Base-by-base conservation (phyloP, 1,284 basidiomycete species). In the Phellopilus nigrolimitatus region DNA sequence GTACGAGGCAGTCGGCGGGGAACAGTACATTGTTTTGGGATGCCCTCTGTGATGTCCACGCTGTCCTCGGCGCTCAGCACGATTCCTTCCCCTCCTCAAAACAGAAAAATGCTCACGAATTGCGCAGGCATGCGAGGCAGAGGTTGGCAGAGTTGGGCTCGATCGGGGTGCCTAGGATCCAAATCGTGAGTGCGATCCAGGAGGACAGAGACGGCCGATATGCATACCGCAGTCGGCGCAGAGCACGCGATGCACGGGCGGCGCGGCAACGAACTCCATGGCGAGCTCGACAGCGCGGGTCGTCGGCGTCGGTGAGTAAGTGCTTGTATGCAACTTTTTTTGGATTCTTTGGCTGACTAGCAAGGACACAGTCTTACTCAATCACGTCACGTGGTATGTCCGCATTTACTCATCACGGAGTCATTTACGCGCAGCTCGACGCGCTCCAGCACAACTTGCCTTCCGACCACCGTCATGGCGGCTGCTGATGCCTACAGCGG, bases 11-110 rank as follows among this genome's bases (percentile, higher is more conserved):
- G 34, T 28, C 38, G 22, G 6, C n/a, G n/a, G 17, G 28, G 3
- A 37, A 6, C 6, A 5, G n/a, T 28, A 85, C 87, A 79, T 80
- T 98, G 95, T 68, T 99, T 99, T 19, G 95, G 95, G 44, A 99
- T 99, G 12, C 91, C 93, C 66, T 97, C 95, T 7, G 95, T 98
- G 65, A 99, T 97, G 68, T 99, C 95, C 57, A 98, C 85, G 21
- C 88, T 90, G 62, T 58, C 40, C 4, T 1, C 1, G 1, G 7
- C 4, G 7, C 31, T 50, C 17, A 43, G 48, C 19, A n/a, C 4
- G 17, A 19, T 15, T 27, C 30, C 10, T 3, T 30, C 1, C 15
- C 19, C 7, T 4, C 13, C 2, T 51, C 22, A 6, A 37, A 15
- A 31, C 21, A 31, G n/a, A 21, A 10, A 68, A 81, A 59, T 64